phyloP scores from a whole-genome alignment of 257 asterid genomes.

The Jacaranda mimosifolia region DNA sequence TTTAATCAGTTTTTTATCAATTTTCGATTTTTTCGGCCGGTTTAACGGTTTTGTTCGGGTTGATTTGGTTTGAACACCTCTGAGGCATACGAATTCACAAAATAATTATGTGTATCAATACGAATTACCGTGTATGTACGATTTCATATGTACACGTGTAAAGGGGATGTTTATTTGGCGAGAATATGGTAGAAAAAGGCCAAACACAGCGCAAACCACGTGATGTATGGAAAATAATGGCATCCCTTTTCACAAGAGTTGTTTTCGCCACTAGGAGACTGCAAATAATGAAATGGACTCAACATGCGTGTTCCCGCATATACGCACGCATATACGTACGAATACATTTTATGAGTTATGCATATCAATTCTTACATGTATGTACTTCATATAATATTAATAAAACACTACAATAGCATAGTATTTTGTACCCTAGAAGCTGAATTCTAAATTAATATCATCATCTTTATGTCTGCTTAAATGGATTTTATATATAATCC shows the following conservation, averaged over 20 bases:
- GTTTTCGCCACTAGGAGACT: conserved; percentile 19
- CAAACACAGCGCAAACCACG: conserved; percentile 64
- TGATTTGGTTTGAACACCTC: no score
- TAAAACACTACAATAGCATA: no score
- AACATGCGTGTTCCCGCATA: not conserved
- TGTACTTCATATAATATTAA: no score
- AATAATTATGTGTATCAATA: not conserved
- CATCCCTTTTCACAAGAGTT: not conserved
- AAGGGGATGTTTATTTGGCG: conserved; percentile 6
- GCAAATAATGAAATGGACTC: not conserved
- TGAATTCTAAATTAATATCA: no score
- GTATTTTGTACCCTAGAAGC: no score
- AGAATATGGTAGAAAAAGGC: conserved; percentile 41
- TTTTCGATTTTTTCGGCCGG: no score
- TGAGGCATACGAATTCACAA: not conserved
- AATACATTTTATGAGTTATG: not conserved
- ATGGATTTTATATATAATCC: no score
- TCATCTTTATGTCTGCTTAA: no score
- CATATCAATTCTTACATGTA: not conserved
- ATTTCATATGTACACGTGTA: conserved; percentile 12
- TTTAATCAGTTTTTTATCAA: no score
- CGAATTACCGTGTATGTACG: not conserved
- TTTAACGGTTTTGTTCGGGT: no score
- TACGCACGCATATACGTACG: not conserved
- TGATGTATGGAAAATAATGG: conserved; percentile 41